Evolutionary conservation across 345 rosid genomes (phyloP), one percentile per base, ranked within the genome.

Genomic region (Triadica sebifera): DNA sequence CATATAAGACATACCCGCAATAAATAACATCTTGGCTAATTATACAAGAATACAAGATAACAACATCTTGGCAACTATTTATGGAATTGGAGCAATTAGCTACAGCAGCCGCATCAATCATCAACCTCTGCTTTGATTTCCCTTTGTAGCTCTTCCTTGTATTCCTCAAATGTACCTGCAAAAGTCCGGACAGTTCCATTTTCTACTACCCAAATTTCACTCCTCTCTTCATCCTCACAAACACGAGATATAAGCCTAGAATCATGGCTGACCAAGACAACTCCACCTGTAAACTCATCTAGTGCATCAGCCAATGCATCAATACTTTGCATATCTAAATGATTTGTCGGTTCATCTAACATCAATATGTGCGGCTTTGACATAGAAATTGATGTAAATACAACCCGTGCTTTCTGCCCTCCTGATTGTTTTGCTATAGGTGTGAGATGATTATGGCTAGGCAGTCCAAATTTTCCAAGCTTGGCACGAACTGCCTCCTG

Each of bases 401-500:
- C 98, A 51, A 94, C 99, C 29, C 99, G 82, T 43, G 97, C 80
- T 75, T 92, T 94, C 82, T 94, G 98, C 34, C 99, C 98, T 53
- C 98, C 98, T 15, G 98, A 94, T 74, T 91, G 72, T 77, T 92
- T 94, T 12, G 86, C 90, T 49, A 94, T 94, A 37, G 98, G 98
- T 67, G 94, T 85, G 24, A 92, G 87, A 72, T 94, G 98, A 73
- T 91, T 91, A 81, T 95, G 93, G 80, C 96, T 91, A 38, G 94
- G 92, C 4, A 95, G 92, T 56, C 99, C 99, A 74, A 87, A 95
- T 65, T 91, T 95, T 41, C 99, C 99, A 6, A 95, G 94, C 84
- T 93, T 91, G 16, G 98, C 99, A 9, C 98, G 89, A 19, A 95
- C 97, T 0, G 98, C 96, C 78, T 95, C 99, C 83, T 91, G 98